Evolutionary conservation across 257 asterid species (phyloP).

Genomic region (Primulina huaijiensis): DNA sequence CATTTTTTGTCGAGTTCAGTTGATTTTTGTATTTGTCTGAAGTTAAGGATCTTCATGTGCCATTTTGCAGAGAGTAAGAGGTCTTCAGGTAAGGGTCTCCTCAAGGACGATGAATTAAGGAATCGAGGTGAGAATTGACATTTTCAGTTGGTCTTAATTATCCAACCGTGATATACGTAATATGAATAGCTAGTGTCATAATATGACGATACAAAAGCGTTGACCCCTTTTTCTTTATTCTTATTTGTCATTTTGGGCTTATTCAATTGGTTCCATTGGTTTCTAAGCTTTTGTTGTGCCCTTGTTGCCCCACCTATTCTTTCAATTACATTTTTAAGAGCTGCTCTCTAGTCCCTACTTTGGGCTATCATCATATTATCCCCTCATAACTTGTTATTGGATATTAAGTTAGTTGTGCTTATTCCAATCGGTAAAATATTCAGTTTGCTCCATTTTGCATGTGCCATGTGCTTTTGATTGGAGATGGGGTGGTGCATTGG

Average conservation of each 20-base stretch:
- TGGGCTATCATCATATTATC: not conserved
- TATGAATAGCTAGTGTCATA: conserved; percentile 1
- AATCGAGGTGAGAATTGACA: conserved; percentile 43
- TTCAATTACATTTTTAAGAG: not conserved
- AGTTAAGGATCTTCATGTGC: conserved; percentile 17
- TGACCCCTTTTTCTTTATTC: not conserved
- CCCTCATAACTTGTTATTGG: not conserved
- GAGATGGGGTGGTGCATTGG: not conserved
- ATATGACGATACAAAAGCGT: conserved; percentile 6
- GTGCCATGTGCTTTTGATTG: not conserved
- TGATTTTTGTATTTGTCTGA: conserved; percentile 14
- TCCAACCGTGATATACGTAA: not conserved
- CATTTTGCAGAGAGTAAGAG: conserved; percentile 52
- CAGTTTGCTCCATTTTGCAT: not conserved
- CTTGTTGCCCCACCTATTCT: conserved; percentile 2
- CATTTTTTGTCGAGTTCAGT: conserved; percentile 17
- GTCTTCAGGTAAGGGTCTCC: conserved; percentile 33
- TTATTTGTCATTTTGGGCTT: not conserved
- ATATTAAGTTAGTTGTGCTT: conserved; percentile 4
- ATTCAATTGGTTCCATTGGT: not conserved
- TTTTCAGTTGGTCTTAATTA: conserved; percentile 17
- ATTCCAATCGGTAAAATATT: not conserved
- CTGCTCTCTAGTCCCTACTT: not conserved
- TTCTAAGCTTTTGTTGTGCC: conserved; percentile 12
- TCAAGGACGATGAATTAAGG: conserved; percentile 25